Evolutionary conservation across 768 basidiomycete genomes (phyloP).

Genomic region (Guyanaporus albipodus): DNA sequence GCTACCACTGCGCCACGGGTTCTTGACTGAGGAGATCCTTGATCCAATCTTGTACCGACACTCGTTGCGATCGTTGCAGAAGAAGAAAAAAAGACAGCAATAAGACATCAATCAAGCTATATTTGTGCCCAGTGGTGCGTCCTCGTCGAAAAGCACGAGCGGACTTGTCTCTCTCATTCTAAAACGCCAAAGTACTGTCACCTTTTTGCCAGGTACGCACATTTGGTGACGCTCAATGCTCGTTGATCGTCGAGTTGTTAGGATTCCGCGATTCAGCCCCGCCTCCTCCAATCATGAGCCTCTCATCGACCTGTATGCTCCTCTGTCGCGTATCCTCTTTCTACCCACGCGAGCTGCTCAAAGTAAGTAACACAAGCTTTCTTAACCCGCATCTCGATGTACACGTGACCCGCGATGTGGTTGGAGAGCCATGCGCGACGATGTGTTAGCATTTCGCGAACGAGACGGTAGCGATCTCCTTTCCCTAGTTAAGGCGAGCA

Average conservation of each 20-base stretch:
- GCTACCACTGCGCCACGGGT: slow-evolving; percentile 40
- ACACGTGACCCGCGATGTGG: slow-evolving; percentile 16
- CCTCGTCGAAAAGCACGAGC: background rate
- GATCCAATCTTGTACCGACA: background rate
- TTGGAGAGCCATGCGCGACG: slow-evolving; percentile 8
- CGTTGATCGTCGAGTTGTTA: background rate
- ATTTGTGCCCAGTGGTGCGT: no score
- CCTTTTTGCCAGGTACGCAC: slow-evolving; percentile 9
- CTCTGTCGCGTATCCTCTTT: no score
- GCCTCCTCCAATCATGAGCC: no score
- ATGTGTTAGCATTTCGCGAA: slow-evolving; percentile 15
- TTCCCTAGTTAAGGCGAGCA: slow-evolving; percentile 12
- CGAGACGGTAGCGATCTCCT: slow-evolving; percentile 19
- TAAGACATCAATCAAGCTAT: no score
- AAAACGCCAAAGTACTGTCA: background rate
- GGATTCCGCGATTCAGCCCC: background rate
- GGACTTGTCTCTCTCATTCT: background rate
- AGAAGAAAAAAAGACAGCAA: slow-evolving; percentile 16
- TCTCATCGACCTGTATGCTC: background rate
- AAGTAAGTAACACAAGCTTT: background rate
- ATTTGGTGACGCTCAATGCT: background rate
- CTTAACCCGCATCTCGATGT: slow-evolving; percentile 12
- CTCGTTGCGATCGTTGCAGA: background rate
- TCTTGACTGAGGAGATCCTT: background rate
- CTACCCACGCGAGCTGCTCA: no score